Evolutionary conservation across 768 basidiomycete species (phyloP).

Genomic region (Agaricus blazei): DNA sequence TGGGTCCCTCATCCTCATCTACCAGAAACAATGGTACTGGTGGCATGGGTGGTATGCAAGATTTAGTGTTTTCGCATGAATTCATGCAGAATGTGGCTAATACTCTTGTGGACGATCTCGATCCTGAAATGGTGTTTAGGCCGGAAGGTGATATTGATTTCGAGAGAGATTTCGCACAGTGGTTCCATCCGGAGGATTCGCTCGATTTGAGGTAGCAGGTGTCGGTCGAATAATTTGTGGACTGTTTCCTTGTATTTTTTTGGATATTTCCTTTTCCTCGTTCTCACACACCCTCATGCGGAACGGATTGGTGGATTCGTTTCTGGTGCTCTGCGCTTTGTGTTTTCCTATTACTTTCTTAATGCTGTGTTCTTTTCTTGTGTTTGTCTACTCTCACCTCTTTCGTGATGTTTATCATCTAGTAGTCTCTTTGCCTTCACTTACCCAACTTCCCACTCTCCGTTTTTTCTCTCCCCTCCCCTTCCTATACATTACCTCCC

Average conservation of each 20-base stretch:
- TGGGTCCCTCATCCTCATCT: background rate
- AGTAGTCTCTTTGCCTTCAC: conserved; percentile 1
- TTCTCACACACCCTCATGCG: background rate
- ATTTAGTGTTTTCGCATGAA: conserved; percentile 8
- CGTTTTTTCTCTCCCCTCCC: background rate
- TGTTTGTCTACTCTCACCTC: conserved; percentile 5
- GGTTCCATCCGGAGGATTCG: conserved; percentile 53
- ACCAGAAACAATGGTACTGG: background rate
- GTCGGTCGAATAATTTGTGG: background rate
- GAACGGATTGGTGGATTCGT: conserved; percentile 9
- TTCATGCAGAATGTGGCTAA: conserved; percentile 12
- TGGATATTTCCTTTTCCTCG: background rate
- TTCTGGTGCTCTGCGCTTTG: conserved; percentile 1
- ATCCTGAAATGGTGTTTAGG: conserved; percentile 32
- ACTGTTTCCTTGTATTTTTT: background rate
- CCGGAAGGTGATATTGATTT: conserved; percentile 48
- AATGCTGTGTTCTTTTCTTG: conserved; percentile 1
- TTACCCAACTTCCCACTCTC: background rate
- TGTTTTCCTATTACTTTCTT: conserved; percentile 1
- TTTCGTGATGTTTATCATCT: conserved; percentile 10
- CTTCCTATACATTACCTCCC: background rate
- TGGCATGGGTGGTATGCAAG: conserved; percentile 8
- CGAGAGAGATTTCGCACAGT: conserved; percentile 71
- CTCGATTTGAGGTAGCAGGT: conserved; percentile 28
- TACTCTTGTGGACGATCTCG: conserved; percentile 17